Evolutionary conservation across 1,284 basidiomycete species (phyloP), one percentile per base, ranked within the genome.

Genomic region (Apiotrichum laibachii): DNA sequence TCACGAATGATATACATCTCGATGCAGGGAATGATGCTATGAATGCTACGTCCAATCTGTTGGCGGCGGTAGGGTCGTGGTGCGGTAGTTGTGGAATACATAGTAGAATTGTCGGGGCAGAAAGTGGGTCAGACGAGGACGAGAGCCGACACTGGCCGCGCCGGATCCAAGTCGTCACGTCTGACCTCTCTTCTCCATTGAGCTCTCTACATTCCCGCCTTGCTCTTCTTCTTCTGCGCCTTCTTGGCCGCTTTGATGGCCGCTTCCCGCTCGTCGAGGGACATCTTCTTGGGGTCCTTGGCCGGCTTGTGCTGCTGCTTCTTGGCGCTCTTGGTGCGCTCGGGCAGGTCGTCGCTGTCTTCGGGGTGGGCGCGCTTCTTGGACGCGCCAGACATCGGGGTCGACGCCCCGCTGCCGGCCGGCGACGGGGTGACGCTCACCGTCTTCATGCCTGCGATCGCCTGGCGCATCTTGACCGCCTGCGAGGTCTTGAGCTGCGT

Each of bases 151-250:
- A 31, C 26, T 31, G 26, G 26, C 26, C 3, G 26, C 7, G 3
- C 26, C 37, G 3, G 34, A 5, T 13, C 37, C 37, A 12, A n/a
- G 40, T 42, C 10, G 16, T 11, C 16, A 42, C 16, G 40, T 39
- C 15, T n/a, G n/a, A 4, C 1, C 16, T 5, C 16, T 16, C 40
- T 72, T 72, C 22, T 79, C 77, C 67, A 71, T 77, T 49, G 77
- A 78, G 71, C 78, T 76, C 26, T 31, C 50, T 39, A 33, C 37
- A 43, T 55, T 46, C 22, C 37, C 12, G 37, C 46, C 58, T 56
- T 48, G 45, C 48, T 47, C 51, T 59, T 59, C 57, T 64, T 65
- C 67, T 69, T 69, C 53, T 63, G 59, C 22, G 56, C 54, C 64
- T 64, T 63, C 64, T 64, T 67, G 10, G 55, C 54, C 8, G 65